Conservation (phyloP, 805 yeast genomes). For the Grigorovia transvaalensis region DNA sequence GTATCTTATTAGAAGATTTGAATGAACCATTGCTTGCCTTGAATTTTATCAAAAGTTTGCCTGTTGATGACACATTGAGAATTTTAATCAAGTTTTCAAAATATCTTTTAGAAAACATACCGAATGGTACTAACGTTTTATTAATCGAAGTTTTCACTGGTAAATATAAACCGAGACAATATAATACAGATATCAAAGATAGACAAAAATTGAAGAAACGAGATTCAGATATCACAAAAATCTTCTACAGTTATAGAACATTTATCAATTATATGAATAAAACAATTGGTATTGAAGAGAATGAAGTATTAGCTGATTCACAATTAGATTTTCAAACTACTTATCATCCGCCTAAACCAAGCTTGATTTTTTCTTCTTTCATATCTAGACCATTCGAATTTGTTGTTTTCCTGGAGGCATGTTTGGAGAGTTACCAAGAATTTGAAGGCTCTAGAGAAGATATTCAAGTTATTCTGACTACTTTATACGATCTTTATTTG, state of each 20-base stretch:
- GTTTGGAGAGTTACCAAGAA: conserved; percentile 64
- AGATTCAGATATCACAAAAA: conserved; percentile 16
- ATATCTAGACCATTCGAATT: conserved; percentile 80
- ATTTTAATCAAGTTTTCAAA: conserved; percentile 61
- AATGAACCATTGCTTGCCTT: conserved; percentile 50
- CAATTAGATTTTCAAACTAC: conserved; percentile 34
- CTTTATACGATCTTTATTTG: conserved; percentile 75
- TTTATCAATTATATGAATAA: conserved; percentile 45
- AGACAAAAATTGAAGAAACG: conserved; percentile 2
- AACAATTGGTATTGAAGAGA: conserved; percentile 16
- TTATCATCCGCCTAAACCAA: conserved; percentile 85
- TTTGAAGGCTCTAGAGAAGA: conserved; percentile 64
- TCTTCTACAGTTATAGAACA: conserved; percentile 45
- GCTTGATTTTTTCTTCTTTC: conserved; percentile 77
- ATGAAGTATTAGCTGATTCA: conserved; percentile 4
- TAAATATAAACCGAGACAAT: conserved; percentile 43
- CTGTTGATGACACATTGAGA: conserved; percentile 67
- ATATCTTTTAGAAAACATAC: conserved; percentile 50
- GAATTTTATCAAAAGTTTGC: conserved; percentile 53
- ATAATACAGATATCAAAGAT: conserved; percentile 3
- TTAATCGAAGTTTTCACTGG: conserved; percentile 87
- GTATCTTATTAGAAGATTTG: conserved; percentile 58
- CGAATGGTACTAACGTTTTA: conserved; percentile 72
- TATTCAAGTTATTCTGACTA: conserved; percentile 59
- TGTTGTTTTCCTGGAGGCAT: conserved; percentile 87